Conservation (phyloP, 352 stramenopile genomes). For the Plasmopara halstedii region DNA sequence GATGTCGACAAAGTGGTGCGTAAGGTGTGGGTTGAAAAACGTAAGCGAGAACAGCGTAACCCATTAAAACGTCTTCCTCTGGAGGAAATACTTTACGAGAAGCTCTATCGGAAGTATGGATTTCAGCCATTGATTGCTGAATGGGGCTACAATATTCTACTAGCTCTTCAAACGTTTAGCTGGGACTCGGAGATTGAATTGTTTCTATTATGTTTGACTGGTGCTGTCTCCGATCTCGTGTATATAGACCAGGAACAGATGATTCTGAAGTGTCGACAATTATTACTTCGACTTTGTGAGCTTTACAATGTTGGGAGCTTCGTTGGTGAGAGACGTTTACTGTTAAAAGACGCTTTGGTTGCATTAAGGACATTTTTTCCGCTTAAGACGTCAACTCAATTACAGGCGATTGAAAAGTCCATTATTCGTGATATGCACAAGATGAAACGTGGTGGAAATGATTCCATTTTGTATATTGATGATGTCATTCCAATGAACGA, state of each 20-base stretch:
- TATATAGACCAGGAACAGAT: constrained; percentile 69
- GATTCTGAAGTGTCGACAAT: constrained; percentile 39
- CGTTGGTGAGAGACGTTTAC: constrained; percentile 36
- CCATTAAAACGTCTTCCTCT: constrained; percentile 33
- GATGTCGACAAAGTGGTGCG: constrained; percentile 62
- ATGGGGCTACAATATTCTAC: constrained; percentile 81
- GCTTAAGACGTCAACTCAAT: constrained; percentile 59
- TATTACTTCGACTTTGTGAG: constrained; percentile 40
- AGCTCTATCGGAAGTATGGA: constrained; percentile 70
- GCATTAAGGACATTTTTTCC: constrained; percentile 73
- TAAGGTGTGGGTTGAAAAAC: constrained; percentile 71
- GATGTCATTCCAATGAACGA: constrained; percentile 48
- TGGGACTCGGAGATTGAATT: constrained; percentile 79
- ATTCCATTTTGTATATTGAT: constrained; percentile 67
- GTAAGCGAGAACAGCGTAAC: constrained; percentile 54
- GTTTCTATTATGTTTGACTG: constrained; percentile 64
- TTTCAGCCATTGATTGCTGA: constrained; percentile 77
- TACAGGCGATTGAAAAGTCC: constrained; percentile 67
- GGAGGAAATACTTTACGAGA: constrained; percentile 69
- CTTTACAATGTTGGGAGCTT: constrained; percentile 55
- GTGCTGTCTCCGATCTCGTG: constrained; percentile 57
- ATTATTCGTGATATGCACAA: constrained; percentile 79
- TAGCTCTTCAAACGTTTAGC: constrained; percentile 51
- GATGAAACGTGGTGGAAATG: constrained; percentile 57
- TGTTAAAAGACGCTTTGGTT: constrained; percentile 68